Evolutionary conservation across 257 asterid genomes (phyloP).

Genomic region (Echium plantagineum): DNA sequence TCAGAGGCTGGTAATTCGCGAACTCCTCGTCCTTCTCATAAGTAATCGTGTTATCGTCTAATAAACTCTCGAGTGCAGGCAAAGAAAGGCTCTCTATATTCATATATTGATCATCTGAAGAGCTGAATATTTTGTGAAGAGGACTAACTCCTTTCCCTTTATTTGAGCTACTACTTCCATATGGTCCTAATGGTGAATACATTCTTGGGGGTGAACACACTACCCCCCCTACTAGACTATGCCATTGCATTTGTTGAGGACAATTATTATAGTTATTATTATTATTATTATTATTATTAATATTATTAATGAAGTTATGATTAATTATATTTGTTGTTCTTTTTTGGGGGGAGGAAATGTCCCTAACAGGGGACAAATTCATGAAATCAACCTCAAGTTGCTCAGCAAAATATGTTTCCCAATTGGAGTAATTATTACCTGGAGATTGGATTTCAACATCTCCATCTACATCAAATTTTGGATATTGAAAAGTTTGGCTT

Average conservation of each 20-base stretch:
- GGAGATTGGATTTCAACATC: slow-evolving; percentile 42
- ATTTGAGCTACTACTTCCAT: neutral
- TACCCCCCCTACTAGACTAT: slow-evolving; percentile 9
- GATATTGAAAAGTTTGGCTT: slow-evolving; percentile 14
- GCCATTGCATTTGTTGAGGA: slow-evolving; percentile 19
- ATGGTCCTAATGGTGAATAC: slow-evolving; percentile 34
- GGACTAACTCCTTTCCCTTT: slow-evolving; percentile 70
- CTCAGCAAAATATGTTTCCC: slow-evolving; percentile 64
- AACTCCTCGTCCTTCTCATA: slow-evolving; percentile 20
- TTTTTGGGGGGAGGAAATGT: slow-evolving; percentile 29
- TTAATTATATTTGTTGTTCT: neutral
- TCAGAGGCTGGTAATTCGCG: slow-evolving; percentile 20
- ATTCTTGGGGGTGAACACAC: slow-evolving; percentile 46
- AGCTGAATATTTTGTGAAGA: slow-evolving; percentile 50
- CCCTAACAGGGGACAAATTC: slow-evolving; percentile 66
- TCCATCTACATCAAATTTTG: slow-evolving; percentile 34
- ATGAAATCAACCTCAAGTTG: slow-evolving; percentile 57
- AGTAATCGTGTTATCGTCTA: slow-evolving; percentile 30
- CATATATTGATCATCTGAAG: slow-evolving; percentile 55
- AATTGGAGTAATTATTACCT: slow-evolving; percentile 37
- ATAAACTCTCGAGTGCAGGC: slow-evolving; percentile 48
- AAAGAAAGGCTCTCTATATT: slow-evolving; percentile 46
- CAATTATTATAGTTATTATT: slow-evolving; percentile 2
- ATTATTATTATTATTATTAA: too few relatives aligned
- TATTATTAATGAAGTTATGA: too few relatives aligned